phyloP scores from a whole-genome alignment of 768 basidiomycete species.

The Coprinellus aureogranulatus region DNA sequence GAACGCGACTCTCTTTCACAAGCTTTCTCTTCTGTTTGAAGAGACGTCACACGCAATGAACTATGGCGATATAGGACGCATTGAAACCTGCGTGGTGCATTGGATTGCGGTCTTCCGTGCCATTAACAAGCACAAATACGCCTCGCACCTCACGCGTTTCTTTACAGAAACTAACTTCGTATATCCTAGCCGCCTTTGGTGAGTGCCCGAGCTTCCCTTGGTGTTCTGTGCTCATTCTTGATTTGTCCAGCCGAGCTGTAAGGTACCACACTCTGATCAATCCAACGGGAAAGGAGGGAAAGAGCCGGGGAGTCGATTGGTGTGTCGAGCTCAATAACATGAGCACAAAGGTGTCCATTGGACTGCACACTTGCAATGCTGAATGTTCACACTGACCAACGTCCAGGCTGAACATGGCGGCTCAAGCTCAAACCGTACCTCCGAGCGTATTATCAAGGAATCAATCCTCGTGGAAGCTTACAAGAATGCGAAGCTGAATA shows the following conservation, averaged over 20 bases:
- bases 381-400: too few relatives aligned
- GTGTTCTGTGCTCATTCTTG: conserved; percentile 18
- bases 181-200: conserved; percentile 14
- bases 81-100: conserved; percentile 13
- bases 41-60: conserved; percentile 20
- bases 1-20: background rate
- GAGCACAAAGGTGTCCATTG: conserved; percentile 31
- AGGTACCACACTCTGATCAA: conserved; percentile 3
- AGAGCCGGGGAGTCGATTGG: conserved; percentile 38
- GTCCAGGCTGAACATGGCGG: too few relatives aligned
- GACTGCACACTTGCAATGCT: too few relatives aligned
- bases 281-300: conserved; percentile 25
- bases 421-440: conserved; percentile 10
- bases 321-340: conserved; percentile 40
- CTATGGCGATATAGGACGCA: conserved; percentile 18
- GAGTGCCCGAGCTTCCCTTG: too few relatives aligned
- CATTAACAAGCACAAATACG: conserved; percentile 28
- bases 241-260: background rate
- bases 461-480: conserved; percentile 27
- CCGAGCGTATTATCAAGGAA: conserved; percentile 14
- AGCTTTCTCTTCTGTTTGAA: background rate
- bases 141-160: conserved; percentile 17
- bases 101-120: conserved; percentile 23
- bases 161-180: conserved; percentile 12
- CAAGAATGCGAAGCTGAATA: conserved; percentile 12